These are phyloP conservation scores for Fusarium sacchari DNA, from an alignment of 2,329 filamentous ascomycete species.

Conservation along the genomic window DNA sequence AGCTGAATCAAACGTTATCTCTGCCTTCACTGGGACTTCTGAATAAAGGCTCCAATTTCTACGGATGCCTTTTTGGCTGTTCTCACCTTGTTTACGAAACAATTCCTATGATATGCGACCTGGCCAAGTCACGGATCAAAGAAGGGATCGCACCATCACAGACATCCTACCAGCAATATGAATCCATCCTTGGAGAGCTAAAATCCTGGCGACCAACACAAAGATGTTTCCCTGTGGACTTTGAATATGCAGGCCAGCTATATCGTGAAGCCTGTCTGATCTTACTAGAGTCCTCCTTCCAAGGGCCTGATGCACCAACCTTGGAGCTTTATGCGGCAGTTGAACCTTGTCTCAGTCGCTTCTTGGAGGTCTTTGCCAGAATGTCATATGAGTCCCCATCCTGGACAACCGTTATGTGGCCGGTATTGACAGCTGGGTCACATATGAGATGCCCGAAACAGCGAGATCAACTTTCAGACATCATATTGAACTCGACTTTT, in stretches of 20 bases:
- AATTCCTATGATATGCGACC: background rate
- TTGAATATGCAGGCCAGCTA: background rate
- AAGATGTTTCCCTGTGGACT: background rate
- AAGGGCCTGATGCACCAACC: background rate
- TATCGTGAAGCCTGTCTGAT: background rate
- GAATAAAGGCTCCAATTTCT: background rate
- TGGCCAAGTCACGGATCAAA: background rate
- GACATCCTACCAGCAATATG: background rate
- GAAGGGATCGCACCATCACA: background rate
- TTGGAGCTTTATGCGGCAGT: background rate
- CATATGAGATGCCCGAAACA: background rate
- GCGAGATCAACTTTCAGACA: background rate
- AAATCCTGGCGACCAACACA: background rate
- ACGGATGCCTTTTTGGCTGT: background rate
- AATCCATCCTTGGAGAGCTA: background rate
- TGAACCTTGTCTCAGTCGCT: background rate
- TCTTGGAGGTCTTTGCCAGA: background rate
- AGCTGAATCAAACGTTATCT: background rate
- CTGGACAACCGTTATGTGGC: background rate
- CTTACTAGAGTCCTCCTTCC: background rate
- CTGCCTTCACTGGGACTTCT: background rate
- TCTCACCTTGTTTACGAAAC: background rate
- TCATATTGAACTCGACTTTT: background rate
- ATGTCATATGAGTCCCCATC: background rate
- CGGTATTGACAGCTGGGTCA: background rate